These are phyloP conservation scores for Ziziphus jujuba DNA, from an alignment of 306 rosid species.

Conservation along the genomic window DNA sequence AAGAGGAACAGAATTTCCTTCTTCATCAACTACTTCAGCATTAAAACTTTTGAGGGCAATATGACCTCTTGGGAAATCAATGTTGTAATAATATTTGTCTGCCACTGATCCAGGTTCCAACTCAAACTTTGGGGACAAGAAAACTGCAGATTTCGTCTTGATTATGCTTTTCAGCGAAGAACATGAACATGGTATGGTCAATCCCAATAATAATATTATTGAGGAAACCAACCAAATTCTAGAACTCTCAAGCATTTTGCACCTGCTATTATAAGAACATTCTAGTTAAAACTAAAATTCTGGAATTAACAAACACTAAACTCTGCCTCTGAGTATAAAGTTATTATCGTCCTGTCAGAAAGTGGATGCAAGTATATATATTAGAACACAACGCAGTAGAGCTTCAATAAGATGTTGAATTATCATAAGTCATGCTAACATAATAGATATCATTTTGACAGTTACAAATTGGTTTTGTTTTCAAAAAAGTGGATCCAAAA, in stretches of 20 bases:
- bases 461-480: too few species aligned
- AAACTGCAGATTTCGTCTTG: slow-evolving; percentile 43
- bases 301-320: not conserved
- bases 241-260: slow-evolving; percentile 31
- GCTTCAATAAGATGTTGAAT: too few species aligned
- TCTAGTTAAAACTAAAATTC: not conserved
- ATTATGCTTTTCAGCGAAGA: slow-evolving; percentile 22
- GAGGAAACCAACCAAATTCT: slow-evolving; percentile 20
- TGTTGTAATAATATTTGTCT: slow-evolving; percentile 31
- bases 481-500: too few species aligned
- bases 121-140: slow-evolving; percentile 57
- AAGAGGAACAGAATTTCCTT: slow-evolving; percentile 57
- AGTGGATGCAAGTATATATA: too few species aligned
- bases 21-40: slow-evolving; percentile 70
- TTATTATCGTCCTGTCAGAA: too few species aligned
- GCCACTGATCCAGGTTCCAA: slow-evolving; percentile 65
- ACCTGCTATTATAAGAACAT: slow-evolving; percentile 28
- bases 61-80: slow-evolving; percentile 72
- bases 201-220: slow-evolving; percentile 29
- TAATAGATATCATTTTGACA: too few species aligned
- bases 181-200: slow-evolving; percentile 29
- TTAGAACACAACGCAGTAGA: too few species aligned
- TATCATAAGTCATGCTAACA: too few species aligned
- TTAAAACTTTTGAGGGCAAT: slow-evolving; percentile 57
- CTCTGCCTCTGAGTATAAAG: not conserved